Base-by-base conservation (phyloP, 169 alveolate species). In the Nephromyces sp. region DNA sequence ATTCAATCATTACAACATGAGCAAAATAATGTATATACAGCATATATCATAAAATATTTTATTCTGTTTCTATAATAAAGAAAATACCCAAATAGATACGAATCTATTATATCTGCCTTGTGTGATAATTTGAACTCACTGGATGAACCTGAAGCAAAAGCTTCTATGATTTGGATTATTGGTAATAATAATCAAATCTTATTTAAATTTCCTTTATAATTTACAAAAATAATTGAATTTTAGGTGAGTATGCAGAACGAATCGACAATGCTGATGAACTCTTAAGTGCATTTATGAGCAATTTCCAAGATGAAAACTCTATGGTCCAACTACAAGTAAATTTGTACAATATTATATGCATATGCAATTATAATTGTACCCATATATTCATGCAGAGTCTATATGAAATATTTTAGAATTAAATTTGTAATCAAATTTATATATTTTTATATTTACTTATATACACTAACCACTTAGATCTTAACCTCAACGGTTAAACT, bases 91-190 rank as follows among this genome's bases (percentile, higher is more conserved):
- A 70, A 27, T 4, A 74, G 76, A 63, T 81, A 75, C 65, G 80
- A 74, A 70, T 66, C 78, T 66, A 74, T 76, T 67, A 78, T 81
- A 51, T 43, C 81, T 0, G 77, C 92, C 32, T 81, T 95, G 52
- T 95, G 96, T 88, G 95, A 93, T 28, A 92, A 91, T 82, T 81
- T 92, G 34, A 98, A 91, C 81, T 86, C 87, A 70, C 85, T 95
- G 43, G 96, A 95, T 64, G 95, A 90, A 70, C 95, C 98, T 1
- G 99, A 96, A 67, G 96, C 99, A 31, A 94, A 95, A 81, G 95
- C 99, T 1, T 91, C 99, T 15, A 89, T 96, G 89, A 89, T 97
- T 27, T 97, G 98, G 99, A 95, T 97, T 52, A 87, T 96, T 35
- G 99, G 86, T 34, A 1, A 29, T 70, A 32, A 6, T 1, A 30